Evolutionary conservation across 345 rosid genomes (phyloP), one percentile per base, ranked within the genome.

Genomic region (Citrus reticulata): DNA sequence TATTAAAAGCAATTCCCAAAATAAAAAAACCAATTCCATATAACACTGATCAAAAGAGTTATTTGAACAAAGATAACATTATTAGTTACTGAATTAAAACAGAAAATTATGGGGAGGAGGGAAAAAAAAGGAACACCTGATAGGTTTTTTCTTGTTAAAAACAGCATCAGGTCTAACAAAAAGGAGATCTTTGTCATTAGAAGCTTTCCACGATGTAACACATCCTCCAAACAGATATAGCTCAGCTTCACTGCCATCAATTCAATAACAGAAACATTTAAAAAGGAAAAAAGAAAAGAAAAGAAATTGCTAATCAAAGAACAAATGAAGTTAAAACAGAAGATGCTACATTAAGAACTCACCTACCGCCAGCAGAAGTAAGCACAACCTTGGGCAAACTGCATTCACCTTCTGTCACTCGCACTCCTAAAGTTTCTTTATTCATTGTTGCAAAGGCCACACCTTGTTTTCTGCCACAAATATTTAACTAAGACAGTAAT

Each of bases 161-260:
- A 95, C 97, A 70, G 99, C 98, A 87, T 95, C 99, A 24, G 99
- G 99, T 65, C 99, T 78, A 61, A 95, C 97, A 76, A 93, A 95
- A 70, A 93, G 92, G 30, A 95, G 91, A 86, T 95, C 96, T 78
- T 87, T 91, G 4, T 95, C 98, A 76, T 79, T 82, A 16, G 93
- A 77, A 69, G 84, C 79, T 86, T 92, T 95, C 99, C 99, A 95
- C 58, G 98, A 95, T 57, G 98, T 91, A 68, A 95, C 42, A 80
- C 98, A 93, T 42, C 94, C 98, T 72, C 99, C 99, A 82, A 86
- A 95, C 19, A 93, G 76, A 80, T 95, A 95, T 78, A 95, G 83
- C 88, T 93, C 97, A 63, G 96, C 99, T 86, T 92, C 98, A 77
- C 97, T 95, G 80, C 81, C 35, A 70, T 55, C 40, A 54, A 65